A percentile compares a stretch with the other conserved stretches of the same genome.
Evolutionary conservation across 441 rosid species (phyloP).

Genomic region (Kokia cookei): DNA sequence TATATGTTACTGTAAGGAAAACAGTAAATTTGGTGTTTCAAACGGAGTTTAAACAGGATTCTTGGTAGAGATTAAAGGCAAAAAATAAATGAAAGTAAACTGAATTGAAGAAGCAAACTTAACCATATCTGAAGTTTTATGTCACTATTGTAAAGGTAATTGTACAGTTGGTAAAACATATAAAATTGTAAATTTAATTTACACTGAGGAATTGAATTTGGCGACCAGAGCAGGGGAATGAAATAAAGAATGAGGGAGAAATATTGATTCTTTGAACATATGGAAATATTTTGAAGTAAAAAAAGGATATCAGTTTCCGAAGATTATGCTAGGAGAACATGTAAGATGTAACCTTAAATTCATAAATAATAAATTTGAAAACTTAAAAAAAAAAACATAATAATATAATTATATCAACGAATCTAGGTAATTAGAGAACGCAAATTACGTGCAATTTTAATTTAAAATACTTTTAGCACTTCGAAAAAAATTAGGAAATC

Average conservation of each 20-base stretch:
- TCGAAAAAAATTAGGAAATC: neutral
- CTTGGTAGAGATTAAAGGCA: neutral
- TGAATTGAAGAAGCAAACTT: neutral
- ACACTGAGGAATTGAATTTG: neutral
- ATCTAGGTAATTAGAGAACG: neutral
- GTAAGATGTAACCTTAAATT: conserved; percentile 2
- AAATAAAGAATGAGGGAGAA: conserved; percentile 14
- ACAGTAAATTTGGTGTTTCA: neutral
- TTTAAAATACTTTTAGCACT: neutral
- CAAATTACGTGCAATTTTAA: neutral
- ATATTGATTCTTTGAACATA: neutral
- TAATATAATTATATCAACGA: neutral
- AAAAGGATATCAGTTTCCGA: too few species aligned
- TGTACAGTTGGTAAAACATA: neutral
- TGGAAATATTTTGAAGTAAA: too few species aligned
- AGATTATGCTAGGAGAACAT: too few species aligned
- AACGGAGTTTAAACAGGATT: neutral
- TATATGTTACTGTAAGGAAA: too few species aligned
- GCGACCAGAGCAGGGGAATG: conserved; percentile 14
- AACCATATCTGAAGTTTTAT: neutral
- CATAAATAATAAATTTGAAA: neutral
- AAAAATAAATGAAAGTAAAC: neutral
- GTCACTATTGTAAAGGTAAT: neutral
- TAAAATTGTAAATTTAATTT: too few species aligned
- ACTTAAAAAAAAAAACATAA: neutral